Evolutionary conservation across 495 filamentous ascomycete species (phyloP).

Genomic region (Talaromyces stipitatus): DNA sequence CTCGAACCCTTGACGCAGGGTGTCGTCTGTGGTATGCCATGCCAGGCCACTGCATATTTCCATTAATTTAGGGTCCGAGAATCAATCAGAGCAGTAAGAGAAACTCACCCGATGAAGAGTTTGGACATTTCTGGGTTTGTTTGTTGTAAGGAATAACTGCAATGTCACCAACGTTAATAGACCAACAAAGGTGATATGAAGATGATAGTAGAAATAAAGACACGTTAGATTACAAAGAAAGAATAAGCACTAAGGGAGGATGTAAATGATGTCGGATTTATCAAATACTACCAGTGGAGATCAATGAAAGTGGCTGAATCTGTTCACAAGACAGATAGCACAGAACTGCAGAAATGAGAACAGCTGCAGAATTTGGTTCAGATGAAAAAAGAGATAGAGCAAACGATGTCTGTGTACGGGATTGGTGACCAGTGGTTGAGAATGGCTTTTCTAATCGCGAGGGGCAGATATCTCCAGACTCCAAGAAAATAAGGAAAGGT

Average conservation of each 20-base stretch:
- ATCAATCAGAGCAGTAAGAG: not conserved
- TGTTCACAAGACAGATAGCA: not conserved
- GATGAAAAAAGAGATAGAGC: not conserved
- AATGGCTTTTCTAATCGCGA: not conserved
- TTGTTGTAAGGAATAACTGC: not conserved
- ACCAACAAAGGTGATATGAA: not conserved
- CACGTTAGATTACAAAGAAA: not conserved
- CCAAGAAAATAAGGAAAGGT: not conserved
- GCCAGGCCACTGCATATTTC: conserved; percentile 70
- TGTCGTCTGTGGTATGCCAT: conserved; percentile 90
- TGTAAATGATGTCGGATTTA: not conserved
- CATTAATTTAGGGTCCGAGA: not conserved
- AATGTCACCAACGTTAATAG: not conserved
- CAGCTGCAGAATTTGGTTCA: not conserved
- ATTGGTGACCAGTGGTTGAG: not conserved
- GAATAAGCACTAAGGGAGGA: not conserved
- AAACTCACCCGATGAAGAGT: conserved; percentile 79
- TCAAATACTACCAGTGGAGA: not conserved
- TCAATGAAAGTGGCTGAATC: not conserved
- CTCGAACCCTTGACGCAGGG: conserved; percentile 78
- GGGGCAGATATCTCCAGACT: no score
- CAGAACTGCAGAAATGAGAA: not conserved
- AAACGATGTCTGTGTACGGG: not conserved
- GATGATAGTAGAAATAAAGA: not conserved
- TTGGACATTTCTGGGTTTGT: conserved; percentile 59